Percentiles rank a stretch among this genome's conserved stretches.
Conservation (phyloP, 768 basidiomycete species). For the Kwoniella sp. region DNA sequence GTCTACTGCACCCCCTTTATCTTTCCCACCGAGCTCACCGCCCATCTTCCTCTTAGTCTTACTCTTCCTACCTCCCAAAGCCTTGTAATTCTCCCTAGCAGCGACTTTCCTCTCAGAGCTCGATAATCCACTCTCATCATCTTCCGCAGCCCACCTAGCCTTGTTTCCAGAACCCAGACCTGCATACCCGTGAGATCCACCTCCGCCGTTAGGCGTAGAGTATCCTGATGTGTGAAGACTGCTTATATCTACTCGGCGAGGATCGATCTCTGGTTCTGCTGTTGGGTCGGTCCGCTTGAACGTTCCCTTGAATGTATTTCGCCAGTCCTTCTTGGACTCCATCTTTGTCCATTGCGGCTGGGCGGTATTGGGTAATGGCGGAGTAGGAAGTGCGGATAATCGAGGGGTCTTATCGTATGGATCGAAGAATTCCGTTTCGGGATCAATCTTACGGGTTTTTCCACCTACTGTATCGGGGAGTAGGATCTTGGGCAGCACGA, state of each 20-base stretch:
- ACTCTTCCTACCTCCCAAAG: slow-evolving; percentile 79
- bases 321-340: slow-evolving; percentile 92
- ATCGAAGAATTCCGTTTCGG: slow-evolving; percentile 48
- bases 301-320: slow-evolving; percentile 57
- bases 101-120: slow-evolving; percentile 71
- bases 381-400: slow-evolving; percentile 45
- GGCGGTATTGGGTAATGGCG: slow-evolving; percentile 41
- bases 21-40: slow-evolving; percentile 61
- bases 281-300: slow-evolving; percentile 47
- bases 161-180: slow-evolving; percentile 44
- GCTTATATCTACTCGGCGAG: slow-evolving; percentile 37
- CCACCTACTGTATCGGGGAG: slow-evolving; percentile 60
- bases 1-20: slow-evolving; percentile 75
- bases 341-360: slow-evolving; percentile 79
- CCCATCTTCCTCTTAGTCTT: slow-evolving; percentile 74
- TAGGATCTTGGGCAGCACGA: slow-evolving; percentile 78
- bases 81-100: slow-evolving; percentile 90
- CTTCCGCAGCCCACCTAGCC: slow-evolving; percentile 34
- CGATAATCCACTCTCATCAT: slow-evolving; percentile 57
- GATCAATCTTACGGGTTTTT: slow-evolving; percentile 36
- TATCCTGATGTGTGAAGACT: slow-evolving; percentile 40
- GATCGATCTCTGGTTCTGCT: slow-evolving; percentile 40
- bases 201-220: slow-evolving; percentile 33
- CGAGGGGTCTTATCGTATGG: slow-evolving; percentile 53
- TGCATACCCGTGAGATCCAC: slow-evolving; percentile 33